Percentiles rank a stretch among this genome's conserved stretches.
phyloP scores from a whole-genome alignment of 2,329 filamentous ascomycete species.

The Colletotrichum sp. region DNA sequence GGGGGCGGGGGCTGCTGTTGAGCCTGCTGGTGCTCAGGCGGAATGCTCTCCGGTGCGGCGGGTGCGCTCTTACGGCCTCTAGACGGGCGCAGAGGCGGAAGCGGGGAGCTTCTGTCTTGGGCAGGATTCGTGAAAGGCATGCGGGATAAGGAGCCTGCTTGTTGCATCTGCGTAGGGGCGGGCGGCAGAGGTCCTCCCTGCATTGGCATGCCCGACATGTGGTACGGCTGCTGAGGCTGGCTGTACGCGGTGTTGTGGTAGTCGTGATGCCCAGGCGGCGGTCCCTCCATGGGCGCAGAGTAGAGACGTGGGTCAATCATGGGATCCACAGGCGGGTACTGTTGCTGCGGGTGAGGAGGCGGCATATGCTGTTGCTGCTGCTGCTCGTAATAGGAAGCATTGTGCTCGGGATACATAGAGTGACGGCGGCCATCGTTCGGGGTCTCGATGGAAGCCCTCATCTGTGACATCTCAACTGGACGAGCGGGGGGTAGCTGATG shows the following conservation, averaged over 20 bases:
- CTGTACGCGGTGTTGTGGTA: slow-evolving; percentile 10
- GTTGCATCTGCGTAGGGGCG: slow-evolving; percentile 2
- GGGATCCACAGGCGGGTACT: slow-evolving; percentile 2
- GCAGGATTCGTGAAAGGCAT: slow-evolving; percentile 22
- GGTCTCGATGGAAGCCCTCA: slow-evolving; percentile 12
- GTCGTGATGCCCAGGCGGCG: slow-evolving; percentile 7
- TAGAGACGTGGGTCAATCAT: slow-evolving; percentile 19
- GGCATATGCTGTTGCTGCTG: slow-evolving; percentile 8
- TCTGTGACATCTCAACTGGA: slow-evolving; percentile 17
- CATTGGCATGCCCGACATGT: slow-evolving; percentile 8
- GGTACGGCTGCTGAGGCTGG: slow-evolving; percentile 11
- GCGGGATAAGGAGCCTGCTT: slow-evolving; percentile 8
- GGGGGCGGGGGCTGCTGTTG: slow-evolving; percentile 12
- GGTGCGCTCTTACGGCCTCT: slow-evolving; percentile 11
- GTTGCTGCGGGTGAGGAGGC: slow-evolving; percentile 7
- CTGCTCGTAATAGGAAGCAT: slow-evolving; percentile 3
- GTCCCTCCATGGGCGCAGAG: slow-evolving; percentile 17
- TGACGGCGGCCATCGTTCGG: slow-evolving; percentile 13
- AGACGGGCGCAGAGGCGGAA: slow-evolving; percentile 19
- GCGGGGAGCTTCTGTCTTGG: slow-evolving; percentile 19
- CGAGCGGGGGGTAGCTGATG: slow-evolving; percentile 17
- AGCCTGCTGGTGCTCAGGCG: slow-evolving; percentile 1
- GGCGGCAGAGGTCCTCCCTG: slow-evolving; percentile 7
- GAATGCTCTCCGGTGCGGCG: neutral
- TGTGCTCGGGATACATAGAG: slow-evolving; percentile 16